phyloP scores from a whole-genome alignment of 257 asterid species.

The Solanum neorickii region DNA sequence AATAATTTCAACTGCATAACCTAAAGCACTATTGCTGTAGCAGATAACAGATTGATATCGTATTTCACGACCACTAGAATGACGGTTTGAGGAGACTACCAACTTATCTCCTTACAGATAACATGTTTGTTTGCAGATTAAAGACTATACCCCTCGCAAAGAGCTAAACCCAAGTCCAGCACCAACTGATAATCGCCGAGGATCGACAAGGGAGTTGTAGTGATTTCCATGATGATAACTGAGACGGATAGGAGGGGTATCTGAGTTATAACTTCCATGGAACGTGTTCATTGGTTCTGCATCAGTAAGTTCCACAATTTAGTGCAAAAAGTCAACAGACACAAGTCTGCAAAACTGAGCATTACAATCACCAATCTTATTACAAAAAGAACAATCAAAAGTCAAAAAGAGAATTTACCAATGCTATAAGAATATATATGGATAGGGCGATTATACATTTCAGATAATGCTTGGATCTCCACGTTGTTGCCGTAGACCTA shows the following conservation, averaged over 20 bases:
- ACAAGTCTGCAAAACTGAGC: neutral
- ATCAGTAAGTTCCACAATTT: neutral
- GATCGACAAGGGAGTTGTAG: conserved; percentile 95
- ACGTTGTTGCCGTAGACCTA: conserved; percentile 93
- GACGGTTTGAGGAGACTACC: neutral
- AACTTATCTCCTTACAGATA: neutral
- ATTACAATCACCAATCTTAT: neutral
- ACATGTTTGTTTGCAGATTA: neutral
- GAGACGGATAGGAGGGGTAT: conserved; percentile 78
- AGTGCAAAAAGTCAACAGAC: neutral
- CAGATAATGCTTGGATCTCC: conserved; percentile 92
- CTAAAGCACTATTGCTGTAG: neutral
- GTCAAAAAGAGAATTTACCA: conserved; percentile 30
- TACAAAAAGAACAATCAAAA: neutral
- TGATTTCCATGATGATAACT: conserved; percentile 97
- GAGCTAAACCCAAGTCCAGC: conserved; percentile 93
- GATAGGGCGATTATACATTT: conserved; percentile 95
- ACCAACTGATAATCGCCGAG: conserved; percentile 70
- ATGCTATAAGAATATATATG: conserved; percentile 93
- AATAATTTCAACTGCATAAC: neutral
- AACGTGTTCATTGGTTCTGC: conserved; percentile 90
- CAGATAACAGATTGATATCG: neutral
- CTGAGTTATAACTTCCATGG: conserved; percentile 87
- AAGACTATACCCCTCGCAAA: conserved; percentile 67
- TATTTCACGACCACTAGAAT: neutral